Base-by-base conservation (phyloP, 2,329 filamentous ascomycete species). In the Exophiala lecanii-corni region DNA sequence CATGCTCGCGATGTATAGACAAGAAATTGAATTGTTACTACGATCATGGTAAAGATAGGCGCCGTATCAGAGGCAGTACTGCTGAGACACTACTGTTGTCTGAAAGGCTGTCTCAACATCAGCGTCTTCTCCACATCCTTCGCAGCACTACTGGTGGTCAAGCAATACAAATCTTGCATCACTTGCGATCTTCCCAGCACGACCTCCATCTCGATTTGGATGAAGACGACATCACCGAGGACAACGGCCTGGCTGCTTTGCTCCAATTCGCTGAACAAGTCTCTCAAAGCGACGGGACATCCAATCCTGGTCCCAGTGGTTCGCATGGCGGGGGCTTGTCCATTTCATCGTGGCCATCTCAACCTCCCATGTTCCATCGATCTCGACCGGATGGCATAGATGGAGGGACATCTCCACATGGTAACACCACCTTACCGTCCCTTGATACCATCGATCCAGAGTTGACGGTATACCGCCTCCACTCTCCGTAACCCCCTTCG, bases 1-100 rank as follows among this genome's bases (percentile, higher is more conserved):
- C 66, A 31, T 69, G 66, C 40, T 62, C 62, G 17, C 61, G 65
- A 42, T 69, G 66, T 17, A 5, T 18, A 17, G 41, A 9, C 10
- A 39, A 26, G 26, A 20, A 18, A 3, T 9, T 34, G 9, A 2
- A 5, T 16, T 47, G 44, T 35, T 42, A 9, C 3, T 47, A 39
- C 39, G 44, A 39, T 3, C 36, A 35, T 9, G 39, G 36, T 4
- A 42, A 12, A 17, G 44, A 47, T 21, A 32, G 39, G 6, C 44
- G 44, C 6, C 35, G 36, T 18, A 21, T 15, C 18, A 38, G 44
- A 1, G 39, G 35, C 5, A 34, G 35, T 12, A 13, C 23, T 4
- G 30, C 21, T 4, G 44, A 39, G 15, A 23, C 39, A 6, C 39
- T 34, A 20, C 25, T 34, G 4, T 21, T 47, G 20, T 21, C 16